Conservation (phyloP, 2,329 filamentous ascomycete species). For the Juglanconis oblonga region DNA sequence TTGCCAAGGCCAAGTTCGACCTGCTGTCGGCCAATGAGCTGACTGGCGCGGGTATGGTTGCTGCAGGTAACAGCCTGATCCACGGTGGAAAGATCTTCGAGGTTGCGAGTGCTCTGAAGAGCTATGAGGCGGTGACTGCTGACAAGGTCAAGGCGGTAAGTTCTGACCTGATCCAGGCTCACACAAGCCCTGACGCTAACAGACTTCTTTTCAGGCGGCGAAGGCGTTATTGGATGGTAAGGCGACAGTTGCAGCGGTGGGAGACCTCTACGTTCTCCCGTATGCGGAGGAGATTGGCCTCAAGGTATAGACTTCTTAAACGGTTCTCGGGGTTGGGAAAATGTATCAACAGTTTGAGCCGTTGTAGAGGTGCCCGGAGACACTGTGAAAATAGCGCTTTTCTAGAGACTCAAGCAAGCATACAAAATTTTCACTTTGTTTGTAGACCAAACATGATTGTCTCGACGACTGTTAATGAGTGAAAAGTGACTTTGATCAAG, state of each 20-base stretch:
- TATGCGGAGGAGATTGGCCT: conserved; percentile 93
- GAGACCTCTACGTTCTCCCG: conserved; percentile 86
- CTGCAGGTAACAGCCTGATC: conserved; percentile 81
- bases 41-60: conserved; percentile 72
- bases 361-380: conserved; percentile 36
- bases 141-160: conserved; percentile 84
- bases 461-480: neutral
- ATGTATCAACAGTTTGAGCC: conserved; percentile 42
- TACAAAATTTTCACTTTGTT: conserved; percentile 12
- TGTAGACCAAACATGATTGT: no score
- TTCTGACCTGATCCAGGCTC: conserved; percentile 1
- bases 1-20: conserved; percentile 90
- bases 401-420: conserved; percentile 31
- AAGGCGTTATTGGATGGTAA: conserved; percentile 85
- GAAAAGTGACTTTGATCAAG: no score
- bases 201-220: conserved; percentile 61
- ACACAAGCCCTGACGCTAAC: conserved; percentile 22
- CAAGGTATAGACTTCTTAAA: conserved; percentile 68
- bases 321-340: conserved; percentile 25
- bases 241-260: conserved; percentile 84
- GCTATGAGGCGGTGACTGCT: conserved; percentile 75
- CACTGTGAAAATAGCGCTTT: conserved; percentile 45
- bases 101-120: conserved; percentile 74
- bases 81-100: conserved; percentile 80
- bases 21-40: conserved; percentile 80